Base-by-base conservation (phyloP, 179 eudicot genomes). In the Patellifolia procumbens region DNA sequence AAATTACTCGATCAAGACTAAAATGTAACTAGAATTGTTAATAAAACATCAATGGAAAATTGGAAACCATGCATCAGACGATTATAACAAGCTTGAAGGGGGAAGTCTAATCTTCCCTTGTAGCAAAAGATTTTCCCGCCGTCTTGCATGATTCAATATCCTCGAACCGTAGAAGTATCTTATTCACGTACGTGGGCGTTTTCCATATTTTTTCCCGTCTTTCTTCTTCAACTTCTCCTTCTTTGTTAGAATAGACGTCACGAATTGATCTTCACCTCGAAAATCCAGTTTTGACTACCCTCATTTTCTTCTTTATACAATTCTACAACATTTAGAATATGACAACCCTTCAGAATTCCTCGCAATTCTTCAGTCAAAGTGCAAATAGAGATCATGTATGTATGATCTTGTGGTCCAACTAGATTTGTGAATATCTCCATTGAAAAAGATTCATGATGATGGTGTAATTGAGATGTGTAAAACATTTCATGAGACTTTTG, bases 331-430 rank as follows among this genome's bases (percentile, higher is more conserved):
- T 35, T 34, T 34, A n/a, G n/a, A 66, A n/a, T 24, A 24, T 45
- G 55, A 45, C 34, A 32, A 68, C 11, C 20, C 7, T 7, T 37
- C 42, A 22, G 0, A 28, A 26, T 6, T 68, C 24, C 55, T 45
- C 42, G 32, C 19, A 46, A 12, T 24, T 42, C 35, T 24, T 26
- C 2, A 68, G 72, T 68, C 72, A 68, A 43, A 45, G 10, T 39
- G 43, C 43, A 26, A 45, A 74, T 61, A 58, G 32, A 62, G 59
- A 1, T 62, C 62, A 43, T 15, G 45, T 19, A 32, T 4, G 35
- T 53, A 29, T 74, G 68, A 61, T 74, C 19, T 74, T 45, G 69
- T 64, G 78, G 78, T 75, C 75, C 75, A 37, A 53, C 69, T 15
- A 68, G 45, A 75, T 75, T 65, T 49, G 43, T 32, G 26, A 46